These are phyloP conservation scores for Raphidocelis subcapitata DNA, from an alignment of 139 green algal species.

Conservation along the genomic window DNA sequence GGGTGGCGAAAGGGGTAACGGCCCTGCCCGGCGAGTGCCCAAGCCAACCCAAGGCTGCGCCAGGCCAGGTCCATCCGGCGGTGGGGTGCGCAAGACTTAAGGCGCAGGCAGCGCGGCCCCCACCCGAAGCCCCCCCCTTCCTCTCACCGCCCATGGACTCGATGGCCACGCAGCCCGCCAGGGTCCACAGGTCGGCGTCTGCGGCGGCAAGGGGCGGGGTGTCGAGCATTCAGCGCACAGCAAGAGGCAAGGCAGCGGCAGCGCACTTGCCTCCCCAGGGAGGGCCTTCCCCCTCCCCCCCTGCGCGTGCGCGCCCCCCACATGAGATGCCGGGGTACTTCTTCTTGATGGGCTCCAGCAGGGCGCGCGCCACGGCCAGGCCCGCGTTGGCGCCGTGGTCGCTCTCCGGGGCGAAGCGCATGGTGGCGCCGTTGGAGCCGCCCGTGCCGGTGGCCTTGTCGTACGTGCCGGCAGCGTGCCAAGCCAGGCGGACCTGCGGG, in stretches of 20 bases:
- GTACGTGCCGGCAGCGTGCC: constrained; percentile 86
- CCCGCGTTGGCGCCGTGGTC: constrained; percentile 83
- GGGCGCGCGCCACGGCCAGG: constrained; percentile 59
- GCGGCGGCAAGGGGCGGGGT: too few relatives aligned
- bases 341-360: constrained; percentile 89
- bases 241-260: too few relatives aligned
- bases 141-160: constrained; percentile 55
- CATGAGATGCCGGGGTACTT: constrained; percentile 65
- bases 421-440: constrained; percentile 83
- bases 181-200: constrained; percentile 87
- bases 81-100: too few relatives aligned
- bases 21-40: not conserved
- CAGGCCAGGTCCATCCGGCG: too few relatives aligned
- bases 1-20: not conserved
- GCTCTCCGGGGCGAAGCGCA: constrained; percentile 81
- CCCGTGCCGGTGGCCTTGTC: constrained; percentile 76
- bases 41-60: not conserved
- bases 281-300: too few relatives aligned
- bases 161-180: constrained; percentile 75
- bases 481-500: constrained; percentile 66
- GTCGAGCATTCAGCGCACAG: too few relatives aligned
- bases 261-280: too few relatives aligned
- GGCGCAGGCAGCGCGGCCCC: too few relatives aligned
- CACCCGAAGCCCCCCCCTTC: not conserved
- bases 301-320: too few relatives aligned